A percentile compares a stretch with the other conserved stretches of the same genome.
These are phyloP conservation scores for Babesia ovata DNA, from an alignment of 169 alveolate genomes.

Conservation along the genomic window DNA sequence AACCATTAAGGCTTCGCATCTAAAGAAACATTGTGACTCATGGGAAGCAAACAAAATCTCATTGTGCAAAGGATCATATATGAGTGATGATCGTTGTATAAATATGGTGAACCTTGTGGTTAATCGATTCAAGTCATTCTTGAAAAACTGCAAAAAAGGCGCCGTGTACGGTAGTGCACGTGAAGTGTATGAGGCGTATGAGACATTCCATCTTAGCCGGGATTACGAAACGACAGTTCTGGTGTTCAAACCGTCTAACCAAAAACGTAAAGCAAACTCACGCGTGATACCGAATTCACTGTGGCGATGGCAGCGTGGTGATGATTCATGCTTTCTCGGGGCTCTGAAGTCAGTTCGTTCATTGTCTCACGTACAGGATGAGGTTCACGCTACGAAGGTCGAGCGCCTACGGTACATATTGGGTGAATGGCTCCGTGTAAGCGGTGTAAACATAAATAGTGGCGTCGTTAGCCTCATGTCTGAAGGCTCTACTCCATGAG, in stretches of 20 bases:
- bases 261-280: background rate
- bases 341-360: background rate
- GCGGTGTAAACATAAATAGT: background rate
- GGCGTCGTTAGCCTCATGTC: background rate
- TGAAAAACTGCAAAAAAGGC: background rate
- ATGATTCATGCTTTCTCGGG: background rate
- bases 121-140: background rate
- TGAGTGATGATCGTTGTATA: background rate
- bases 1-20: background rate
- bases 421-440: slow-evolving; percentile 13
- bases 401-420: background rate
- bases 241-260: background rate
- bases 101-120: background rate
- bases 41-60: background rate
- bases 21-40: background rate
- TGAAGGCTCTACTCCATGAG: too few relatives aligned
- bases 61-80: background rate
- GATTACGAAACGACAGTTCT: background rate
- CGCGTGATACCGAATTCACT: background rate
- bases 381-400: background rate
- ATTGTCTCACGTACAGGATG: background rate
- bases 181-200: background rate
- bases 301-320: too few relatives aligned
- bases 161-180: background rate
- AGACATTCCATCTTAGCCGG: background rate